Percentiles rank a stretch among this genome's conserved stretches.
Evolutionary conservation across 768 basidiomycete species (phyloP).

Genomic region (Lentinula sp.): DNA sequence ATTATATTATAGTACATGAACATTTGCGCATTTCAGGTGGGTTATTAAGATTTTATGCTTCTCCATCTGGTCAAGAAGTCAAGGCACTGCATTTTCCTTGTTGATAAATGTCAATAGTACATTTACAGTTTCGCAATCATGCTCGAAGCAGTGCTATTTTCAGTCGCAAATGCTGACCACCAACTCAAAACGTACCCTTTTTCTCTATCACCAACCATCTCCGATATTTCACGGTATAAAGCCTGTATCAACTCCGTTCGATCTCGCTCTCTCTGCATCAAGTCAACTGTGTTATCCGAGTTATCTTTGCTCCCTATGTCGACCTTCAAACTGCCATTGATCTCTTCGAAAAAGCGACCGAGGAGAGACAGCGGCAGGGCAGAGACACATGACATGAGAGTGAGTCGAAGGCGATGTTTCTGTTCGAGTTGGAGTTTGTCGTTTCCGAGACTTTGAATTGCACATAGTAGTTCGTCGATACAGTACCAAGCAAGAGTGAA

Average conservation of each 20-base stretch:
- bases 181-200: constrained; percentile 2
- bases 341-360: constrained; percentile 45
- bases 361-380: constrained; percentile 56
- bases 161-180: neutral
- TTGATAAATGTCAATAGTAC: no score
- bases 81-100: no score
- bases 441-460: constrained; percentile 29
- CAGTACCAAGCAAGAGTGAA: constrained; percentile 59
- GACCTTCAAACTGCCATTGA: constrained; percentile 14
- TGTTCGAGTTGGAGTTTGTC: constrained; percentile 16
- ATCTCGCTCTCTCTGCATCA: neutral
- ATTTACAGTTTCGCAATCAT: neutral
- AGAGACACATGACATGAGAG: constrained; percentile 60
- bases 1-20: neutral
- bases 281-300: neutral
- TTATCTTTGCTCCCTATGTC: neutral
- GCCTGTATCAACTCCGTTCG: neutral
- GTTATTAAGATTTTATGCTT: no score
- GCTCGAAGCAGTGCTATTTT: neutral
- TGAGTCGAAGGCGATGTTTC: constrained; percentile 54
- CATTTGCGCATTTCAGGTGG: neutral
- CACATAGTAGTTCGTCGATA: constrained; percentile 47
- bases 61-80: no score
- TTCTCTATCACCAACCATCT: constrained; percentile 2
- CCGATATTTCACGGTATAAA: neutral